Percentiles rank a stretch among this genome's conserved stretches.
phyloP scores from a whole-genome alignment of 805 yeast genomes.

The Isabelozyma gotoi region DNA sequence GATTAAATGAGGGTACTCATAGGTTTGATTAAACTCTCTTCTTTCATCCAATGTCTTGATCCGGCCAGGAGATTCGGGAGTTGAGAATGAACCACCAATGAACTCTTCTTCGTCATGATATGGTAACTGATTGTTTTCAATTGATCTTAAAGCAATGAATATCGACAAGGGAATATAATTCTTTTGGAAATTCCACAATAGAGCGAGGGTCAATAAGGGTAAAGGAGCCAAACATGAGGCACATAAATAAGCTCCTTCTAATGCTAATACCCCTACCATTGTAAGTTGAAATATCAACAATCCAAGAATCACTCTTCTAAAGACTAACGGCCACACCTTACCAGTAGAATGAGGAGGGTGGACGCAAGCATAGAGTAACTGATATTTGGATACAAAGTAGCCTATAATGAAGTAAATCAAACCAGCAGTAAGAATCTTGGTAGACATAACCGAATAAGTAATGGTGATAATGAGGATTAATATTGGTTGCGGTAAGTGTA shows the following conservation, averaged over 20 bases:
- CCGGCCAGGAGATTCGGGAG: constrained; percentile 11
- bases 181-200: constrained; percentile 78
- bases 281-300: constrained; percentile 82
- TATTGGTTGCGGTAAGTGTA: constrained; percentile 89
- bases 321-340: constrained; percentile 90
- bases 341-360: constrained; percentile 98
- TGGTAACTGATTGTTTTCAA: constrained; percentile 46
- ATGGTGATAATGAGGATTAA: constrained; percentile 80
- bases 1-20: constrained; percentile 73
- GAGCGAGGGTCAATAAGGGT: constrained; percentile 64
- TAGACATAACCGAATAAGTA: constrained; percentile 85
- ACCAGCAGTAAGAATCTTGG: constrained; percentile 84
- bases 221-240: constrained; percentile 75
- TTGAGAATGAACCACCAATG: background rate
- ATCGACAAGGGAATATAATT: constrained; percentile 77
- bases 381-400: constrained; percentile 87
- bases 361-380: constrained; percentile 82
- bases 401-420: constrained; percentile 81
- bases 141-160: constrained; percentile 85
- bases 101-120: constrained; percentile 14
- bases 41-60: constrained; percentile 72
- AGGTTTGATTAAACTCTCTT: constrained; percentile 68
- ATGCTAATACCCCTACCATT: constrained; percentile 86
- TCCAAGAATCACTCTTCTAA: constrained; percentile 80
- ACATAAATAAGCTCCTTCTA: constrained; percentile 74